phyloP scores from a whole-genome alignment of 345 rosid species.

The Linum usitatissimum region DNA sequence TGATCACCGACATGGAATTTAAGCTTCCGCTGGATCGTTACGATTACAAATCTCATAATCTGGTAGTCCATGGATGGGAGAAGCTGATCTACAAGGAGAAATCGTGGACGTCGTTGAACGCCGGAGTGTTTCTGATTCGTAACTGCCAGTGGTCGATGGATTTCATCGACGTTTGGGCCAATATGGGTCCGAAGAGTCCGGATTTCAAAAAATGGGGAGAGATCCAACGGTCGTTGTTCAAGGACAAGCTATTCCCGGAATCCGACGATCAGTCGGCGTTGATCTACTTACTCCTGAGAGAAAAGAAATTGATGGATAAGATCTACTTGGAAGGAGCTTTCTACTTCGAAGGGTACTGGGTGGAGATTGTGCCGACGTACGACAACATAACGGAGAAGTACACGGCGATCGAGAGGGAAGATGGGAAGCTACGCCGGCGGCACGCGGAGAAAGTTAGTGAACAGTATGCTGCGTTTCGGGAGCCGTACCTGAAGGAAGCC shows the following conservation, averaged over 20 bases:
- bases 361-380: constrained; percentile 38
- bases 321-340: constrained; percentile 66
- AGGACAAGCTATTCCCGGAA: constrained; percentile 71
- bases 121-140: constrained; percentile 74
- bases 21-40: constrained; percentile 58
- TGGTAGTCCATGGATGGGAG: constrained; percentile 92
- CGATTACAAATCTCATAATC: constrained; percentile 36
- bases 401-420: constrained; percentile 37
- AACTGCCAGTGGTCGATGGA: constrained; percentile 99
- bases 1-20: constrained; percentile 90
- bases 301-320: constrained; percentile 40
- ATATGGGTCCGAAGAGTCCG: constrained; percentile 53
- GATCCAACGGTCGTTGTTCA: constrained; percentile 54
- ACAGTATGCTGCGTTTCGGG: constrained; percentile 53
- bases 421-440: constrained; percentile 40
- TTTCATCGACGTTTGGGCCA: constrained; percentile 62
- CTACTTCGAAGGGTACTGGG: constrained; percentile 75
- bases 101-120: constrained; percentile 86
- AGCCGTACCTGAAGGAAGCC: constrained; percentile 36
- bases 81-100: constrained; percentile 38
- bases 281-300: constrained; percentile 42
- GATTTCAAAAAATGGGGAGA: constrained; percentile 61
- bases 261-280: constrained; percentile 92
- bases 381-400: constrained; percentile 48
- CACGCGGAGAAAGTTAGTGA: constrained; percentile 87